A percentile compares a stretch with the other conserved stretches of the same genome.
Conservation (phyloP, 768 basidiomycete species). For the Agrocybe pediades region DNA sequence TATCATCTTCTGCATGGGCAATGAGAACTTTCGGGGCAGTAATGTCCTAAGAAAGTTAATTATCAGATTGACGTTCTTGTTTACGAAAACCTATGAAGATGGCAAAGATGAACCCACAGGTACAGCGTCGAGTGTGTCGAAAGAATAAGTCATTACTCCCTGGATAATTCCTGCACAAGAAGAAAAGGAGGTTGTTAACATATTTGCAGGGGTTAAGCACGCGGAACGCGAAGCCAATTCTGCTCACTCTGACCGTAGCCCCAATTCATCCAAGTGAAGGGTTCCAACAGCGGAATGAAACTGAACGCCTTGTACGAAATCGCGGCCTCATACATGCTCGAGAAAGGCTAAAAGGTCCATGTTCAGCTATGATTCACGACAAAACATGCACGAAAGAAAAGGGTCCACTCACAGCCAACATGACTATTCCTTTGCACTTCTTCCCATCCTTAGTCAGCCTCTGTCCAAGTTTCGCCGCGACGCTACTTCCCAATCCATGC, state of each 20-base stretch:
- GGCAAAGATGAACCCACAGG: slow-evolving; percentile 42
- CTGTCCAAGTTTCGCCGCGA: slow-evolving; percentile 56
- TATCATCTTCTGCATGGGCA: slow-evolving; percentile 78
- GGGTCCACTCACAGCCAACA: slow-evolving; percentile 42
- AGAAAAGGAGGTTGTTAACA: neutral
- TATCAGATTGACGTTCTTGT: slow-evolving; percentile 14
- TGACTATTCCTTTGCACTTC: slow-evolving; percentile 45
- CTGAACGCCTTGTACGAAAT: slow-evolving; percentile 71
- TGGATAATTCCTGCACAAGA: slow-evolving; percentile 47
- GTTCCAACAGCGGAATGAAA: slow-evolving; percentile 71
- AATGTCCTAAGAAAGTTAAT: slow-evolving; percentile 55
- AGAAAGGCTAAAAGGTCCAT: slow-evolving; percentile 55
- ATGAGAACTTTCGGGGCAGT: slow-evolving; percentile 65
- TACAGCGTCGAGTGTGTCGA: slow-evolving; percentile 64
- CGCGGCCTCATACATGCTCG: slow-evolving; percentile 61
- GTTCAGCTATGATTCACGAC: neutral
- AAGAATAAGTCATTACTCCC: slow-evolving; percentile 48
- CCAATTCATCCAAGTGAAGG: slow-evolving; percentile 68
- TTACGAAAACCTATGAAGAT: neutral
- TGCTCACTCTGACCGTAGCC: neutral
- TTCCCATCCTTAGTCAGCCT: slow-evolving; percentile 45
- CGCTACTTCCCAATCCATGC: slow-evolving; percentile 88
- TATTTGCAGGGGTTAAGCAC: slow-evolving; percentile 29
- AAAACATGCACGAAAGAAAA: neutral
- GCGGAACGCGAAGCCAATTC: slow-evolving; percentile 47